Evolutionary conservation across 139 green algal species (phyloP), one percentile per base, ranked within the genome.

Genomic region (Pseudopediastrum boryanum): DNA sequence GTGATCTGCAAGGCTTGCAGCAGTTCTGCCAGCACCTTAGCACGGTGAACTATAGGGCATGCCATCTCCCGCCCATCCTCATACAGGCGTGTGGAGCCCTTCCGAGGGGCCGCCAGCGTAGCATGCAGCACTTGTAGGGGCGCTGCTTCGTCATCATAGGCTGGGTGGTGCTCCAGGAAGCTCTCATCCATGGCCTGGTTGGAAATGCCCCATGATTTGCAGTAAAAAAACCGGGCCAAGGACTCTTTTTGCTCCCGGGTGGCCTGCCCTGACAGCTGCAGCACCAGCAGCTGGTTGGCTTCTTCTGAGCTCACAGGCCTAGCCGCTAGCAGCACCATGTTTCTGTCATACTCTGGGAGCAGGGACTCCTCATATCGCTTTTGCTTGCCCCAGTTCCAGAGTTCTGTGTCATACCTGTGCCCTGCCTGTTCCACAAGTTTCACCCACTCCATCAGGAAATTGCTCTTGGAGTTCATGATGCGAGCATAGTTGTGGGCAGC

Each of bases 401-500:
- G 21, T 19, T 33, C 59, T 33, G 6, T 69, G 4, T 7, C 23
- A 13, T 33, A 69, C 10, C 27, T 69, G 59, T 69, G 59, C 31
- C 59, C 59, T 5, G 27, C 29, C 4, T 69, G 59, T 33, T 69
- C 59, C 3, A 69, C 27, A 13, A 69, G 59, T 33, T 69, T 69
- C 31, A 69, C 42, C 23, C 16, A 46, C 59, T 69, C 59, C 59
- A 33, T 31, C 6, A 69, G 59, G 29, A 69, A 42, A 33, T 33
- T 31, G 4, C 13, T 8, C 59, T 33, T 69, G 59, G 31, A 19
- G 59, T 69, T 69, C 33, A 69, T 69, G 59, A 69, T 69, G 6
- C 59, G 59, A 5, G 59, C 59, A 42, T 69, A 69, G 59, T 69
- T 69, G 59, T 69, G 59, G 12, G 6, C 21, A 35, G 59, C 59